Evolutionary conservation across 257 asterid genomes (phyloP).

Genomic region (Solanum chmielewskii): DNA sequence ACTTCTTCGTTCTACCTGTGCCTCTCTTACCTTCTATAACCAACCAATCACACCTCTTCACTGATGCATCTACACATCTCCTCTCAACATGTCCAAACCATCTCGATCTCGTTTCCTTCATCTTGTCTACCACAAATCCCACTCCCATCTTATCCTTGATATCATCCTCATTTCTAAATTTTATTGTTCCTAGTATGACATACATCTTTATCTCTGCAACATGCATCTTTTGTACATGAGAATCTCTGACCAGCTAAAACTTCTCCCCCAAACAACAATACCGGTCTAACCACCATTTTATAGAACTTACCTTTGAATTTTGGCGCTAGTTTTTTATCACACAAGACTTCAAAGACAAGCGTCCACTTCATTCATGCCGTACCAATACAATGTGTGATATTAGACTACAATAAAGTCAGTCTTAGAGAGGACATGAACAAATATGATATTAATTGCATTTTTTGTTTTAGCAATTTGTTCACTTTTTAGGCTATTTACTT

Average conservation of each 20-base stretch:
- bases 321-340: neutral
- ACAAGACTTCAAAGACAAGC: neutral
- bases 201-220: neutral
- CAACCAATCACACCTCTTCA: neutral
- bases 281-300: too few relatives aligned
- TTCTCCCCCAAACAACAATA: neutral
- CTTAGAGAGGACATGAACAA: neutral
- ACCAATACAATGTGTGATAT: neutral
- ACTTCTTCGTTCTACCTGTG: neutral
- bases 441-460: neutral
- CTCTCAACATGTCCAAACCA: neutral
- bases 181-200: neutral
- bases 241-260: too few relatives aligned
- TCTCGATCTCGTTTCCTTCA: neutral
- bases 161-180: neutral
- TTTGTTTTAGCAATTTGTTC: neutral
- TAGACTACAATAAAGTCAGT: neutral
- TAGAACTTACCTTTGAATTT: neutral
- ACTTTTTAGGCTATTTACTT: neutral
- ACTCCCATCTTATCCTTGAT: neutral
- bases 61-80: neutral
- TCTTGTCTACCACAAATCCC: neutral
- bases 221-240: neutral
- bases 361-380: neutral
- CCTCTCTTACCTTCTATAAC: neutral